Evolutionary conservation across 2,329 filamentous ascomycete species (phyloP).

Genomic region (Ascochyta pisi): DNA sequence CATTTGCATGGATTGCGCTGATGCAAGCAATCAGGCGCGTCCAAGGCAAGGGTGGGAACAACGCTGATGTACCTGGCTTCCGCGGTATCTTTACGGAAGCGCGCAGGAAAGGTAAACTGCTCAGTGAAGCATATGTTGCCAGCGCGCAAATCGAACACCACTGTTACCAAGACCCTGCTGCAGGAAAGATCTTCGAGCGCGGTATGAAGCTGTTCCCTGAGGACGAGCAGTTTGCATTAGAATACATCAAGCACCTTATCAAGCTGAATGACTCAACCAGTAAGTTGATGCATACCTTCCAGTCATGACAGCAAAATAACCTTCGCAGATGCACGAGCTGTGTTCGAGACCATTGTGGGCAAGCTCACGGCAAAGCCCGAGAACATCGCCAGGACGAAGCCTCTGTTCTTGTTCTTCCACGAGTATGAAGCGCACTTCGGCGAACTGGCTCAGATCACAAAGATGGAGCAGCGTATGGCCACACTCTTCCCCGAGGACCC

Average conservation of each 20-base stretch:
- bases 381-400: conserved; percentile 75
- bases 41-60: conserved; percentile 74
- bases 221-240: conserved; percentile 89
- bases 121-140: conserved; percentile 93
- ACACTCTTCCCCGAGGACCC: conserved; percentile 93
- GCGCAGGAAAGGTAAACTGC: conserved; percentile 83
- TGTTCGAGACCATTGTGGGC: conserved; percentile 93
- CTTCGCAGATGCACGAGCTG: conserved; percentile 80
- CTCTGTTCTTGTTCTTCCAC: conserved; percentile 90
- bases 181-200: conserved; percentile 94
- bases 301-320: conserved; percentile 14
- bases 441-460: conserved; percentile 87
- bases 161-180: conserved; percentile 92
- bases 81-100: conserved; percentile 90
- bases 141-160: conserved; percentile 93
- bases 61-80: conserved; percentile 73
- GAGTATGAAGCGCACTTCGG: conserved; percentile 95
- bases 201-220: conserved; percentile 93
- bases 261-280: conserved; percentile 91
- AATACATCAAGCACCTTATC: conserved; percentile 95
- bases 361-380: conserved; percentile 80
- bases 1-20: conserved; percentile 92
- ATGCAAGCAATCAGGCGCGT: conserved; percentile 94
- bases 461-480: conserved; percentile 89
- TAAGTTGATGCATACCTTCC: conserved; percentile 58